A percentile compares a stretch with the other conserved stretches of the same genome.
These are phyloP conservation scores for Cinnamomum micranthum DNA, from an alignment of 164 flowering plant species.

Conservation along the genomic window DNA sequence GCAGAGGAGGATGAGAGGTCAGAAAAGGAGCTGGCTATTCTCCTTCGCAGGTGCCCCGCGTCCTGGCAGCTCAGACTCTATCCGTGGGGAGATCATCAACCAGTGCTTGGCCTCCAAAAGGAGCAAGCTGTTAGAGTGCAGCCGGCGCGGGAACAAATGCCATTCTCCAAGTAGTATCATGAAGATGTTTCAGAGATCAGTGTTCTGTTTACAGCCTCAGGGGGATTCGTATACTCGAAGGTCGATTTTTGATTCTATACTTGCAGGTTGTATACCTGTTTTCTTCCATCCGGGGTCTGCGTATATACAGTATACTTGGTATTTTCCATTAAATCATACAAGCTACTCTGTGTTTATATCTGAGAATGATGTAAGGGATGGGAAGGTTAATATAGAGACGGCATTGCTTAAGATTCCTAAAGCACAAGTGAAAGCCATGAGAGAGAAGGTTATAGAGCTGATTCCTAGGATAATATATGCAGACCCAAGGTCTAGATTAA, in stretches of 20 bases:
- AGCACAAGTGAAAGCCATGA: conserved; percentile 38
- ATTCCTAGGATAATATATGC: conserved; percentile 63
- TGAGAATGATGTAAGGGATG: conserved; percentile 27
- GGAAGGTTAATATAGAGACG: conserved; percentile 39
- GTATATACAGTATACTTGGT: conserved; percentile 70
- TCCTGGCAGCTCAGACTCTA: conserved; percentile 31
- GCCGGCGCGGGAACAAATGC: conserved; percentile 31
- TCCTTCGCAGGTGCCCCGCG: conserved; percentile 65
- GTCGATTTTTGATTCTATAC: conserved; percentile 62
- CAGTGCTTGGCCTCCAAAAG: conserved; percentile 41
- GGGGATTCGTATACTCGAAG: conserved; percentile 69
- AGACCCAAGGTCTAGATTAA: conserved; percentile 47
- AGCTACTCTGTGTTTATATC: conserved; percentile 63
- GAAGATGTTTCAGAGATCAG: conserved; percentile 51
- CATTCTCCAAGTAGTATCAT: conserved; percentile 38
- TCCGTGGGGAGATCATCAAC: conserved; percentile 43
- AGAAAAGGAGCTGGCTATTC: conserved; percentile 32
- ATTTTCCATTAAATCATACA: conserved; percentile 43
- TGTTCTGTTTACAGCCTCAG: conserved; percentile 68
- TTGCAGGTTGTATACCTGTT: conserved; percentile 79
- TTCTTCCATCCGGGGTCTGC: conserved; percentile 78
- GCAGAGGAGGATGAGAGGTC: conserved; percentile 53
- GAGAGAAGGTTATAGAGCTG: conserved; percentile 53
- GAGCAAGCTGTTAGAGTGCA: conserved; percentile 49
- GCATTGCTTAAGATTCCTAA: conserved; percentile 29